These are phyloP conservation scores for Pseudopithomyces chartarum DNA, from an alignment of 2,329 filamentous ascomycete species.

Conservation along the genomic window DNA sequence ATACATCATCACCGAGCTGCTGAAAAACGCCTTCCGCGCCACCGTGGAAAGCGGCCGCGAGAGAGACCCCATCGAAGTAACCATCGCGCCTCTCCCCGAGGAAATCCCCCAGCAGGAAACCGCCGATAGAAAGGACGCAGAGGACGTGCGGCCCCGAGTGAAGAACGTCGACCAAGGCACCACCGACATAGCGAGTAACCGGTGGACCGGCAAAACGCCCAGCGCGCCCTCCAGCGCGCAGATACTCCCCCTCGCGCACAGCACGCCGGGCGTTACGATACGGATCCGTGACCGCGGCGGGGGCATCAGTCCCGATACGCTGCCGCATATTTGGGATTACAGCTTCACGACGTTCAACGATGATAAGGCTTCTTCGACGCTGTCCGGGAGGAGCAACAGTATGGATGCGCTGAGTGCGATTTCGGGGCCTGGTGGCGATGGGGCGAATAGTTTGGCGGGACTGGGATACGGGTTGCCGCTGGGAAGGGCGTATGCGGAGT, in stretches of 20 bases:
- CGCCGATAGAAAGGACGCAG: conserved; percentile 1
- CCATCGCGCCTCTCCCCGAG: conserved; percentile 75
- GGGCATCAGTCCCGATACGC: conserved; percentile 82
- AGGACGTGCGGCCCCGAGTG: conserved; percentile 15
- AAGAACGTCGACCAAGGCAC: conserved; percentile 40
- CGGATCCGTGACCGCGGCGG: conserved; percentile 95
- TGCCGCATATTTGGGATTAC: conserved; percentile 93
- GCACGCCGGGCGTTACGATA: conserved; percentile 86
- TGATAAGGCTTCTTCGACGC: conserved; percentile 56
- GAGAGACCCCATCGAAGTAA: conserved; percentile 84
- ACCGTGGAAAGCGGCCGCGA: conserved; percentile 84
- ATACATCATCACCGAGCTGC: conserved; percentile 93
- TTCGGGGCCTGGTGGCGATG: conserved; percentile 70
- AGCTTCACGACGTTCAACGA: conserved; percentile 94
- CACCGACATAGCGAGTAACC: conserved; percentile 34
- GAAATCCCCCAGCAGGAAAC: conserved; percentile 34
- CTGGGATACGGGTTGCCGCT: conserved; percentile 91
- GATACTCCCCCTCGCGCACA: conserved; percentile 52
- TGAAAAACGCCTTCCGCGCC: conserved; percentile 96
- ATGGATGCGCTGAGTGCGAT: conserved; percentile 77
- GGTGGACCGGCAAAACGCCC: conserved; percentile 29
- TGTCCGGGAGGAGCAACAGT: conserved; percentile 44
- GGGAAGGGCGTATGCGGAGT: conserved; percentile 93
- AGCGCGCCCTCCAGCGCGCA: conserved; percentile 27
- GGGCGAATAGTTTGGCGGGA: conserved; percentile 81